phyloP scores from a whole-genome alignment of 345 rosid genomes.

The Lenwebbia sp. region DNA sequence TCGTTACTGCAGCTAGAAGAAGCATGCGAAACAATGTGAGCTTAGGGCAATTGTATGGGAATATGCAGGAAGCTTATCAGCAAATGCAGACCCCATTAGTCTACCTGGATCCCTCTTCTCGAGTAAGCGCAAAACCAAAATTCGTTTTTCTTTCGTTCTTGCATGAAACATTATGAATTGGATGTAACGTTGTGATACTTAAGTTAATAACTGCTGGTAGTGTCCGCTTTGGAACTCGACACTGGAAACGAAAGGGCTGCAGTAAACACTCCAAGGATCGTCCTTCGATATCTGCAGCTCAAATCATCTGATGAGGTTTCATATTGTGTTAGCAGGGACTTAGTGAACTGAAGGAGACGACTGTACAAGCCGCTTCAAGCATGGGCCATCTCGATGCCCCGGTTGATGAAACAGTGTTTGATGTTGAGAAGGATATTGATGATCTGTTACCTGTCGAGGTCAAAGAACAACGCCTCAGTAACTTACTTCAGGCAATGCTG shows the following conservation, averaged over 20 bases:
- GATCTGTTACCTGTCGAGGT: constrained; percentile 78
- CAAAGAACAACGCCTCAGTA: constrained; percentile 71
- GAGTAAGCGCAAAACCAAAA: neutral
- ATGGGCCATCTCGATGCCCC: constrained; percentile 57
- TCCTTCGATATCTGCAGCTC: neutral
- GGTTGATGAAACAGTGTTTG: constrained; percentile 56
- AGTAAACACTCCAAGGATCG: neutral
- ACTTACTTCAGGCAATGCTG: constrained; percentile 64
- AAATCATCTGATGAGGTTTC: neutral
- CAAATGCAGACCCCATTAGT: constrained; percentile 89
- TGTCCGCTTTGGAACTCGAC: neutral
- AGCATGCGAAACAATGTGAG: constrained; percentile 64
- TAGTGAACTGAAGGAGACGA: constrained; percentile 64
- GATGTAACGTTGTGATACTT: neutral
- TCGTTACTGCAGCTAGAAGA: constrained; percentile 52
- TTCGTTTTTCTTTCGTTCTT: neutral
- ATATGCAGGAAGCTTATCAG: constrained; percentile 70
- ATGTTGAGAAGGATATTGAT: constrained; percentile 73
- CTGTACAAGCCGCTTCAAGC: constrained; percentile 57
- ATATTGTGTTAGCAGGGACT: constrained; percentile 29
- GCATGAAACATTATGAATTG: neutral
- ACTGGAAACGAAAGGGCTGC: neutral
- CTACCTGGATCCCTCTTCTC: constrained; percentile 44
- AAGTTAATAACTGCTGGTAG: neutral
- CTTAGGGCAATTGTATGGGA: constrained; percentile 71